Conservation (phyloP, 768 basidiomycete genomes). For the Leccinum longicurvipes region DNA sequence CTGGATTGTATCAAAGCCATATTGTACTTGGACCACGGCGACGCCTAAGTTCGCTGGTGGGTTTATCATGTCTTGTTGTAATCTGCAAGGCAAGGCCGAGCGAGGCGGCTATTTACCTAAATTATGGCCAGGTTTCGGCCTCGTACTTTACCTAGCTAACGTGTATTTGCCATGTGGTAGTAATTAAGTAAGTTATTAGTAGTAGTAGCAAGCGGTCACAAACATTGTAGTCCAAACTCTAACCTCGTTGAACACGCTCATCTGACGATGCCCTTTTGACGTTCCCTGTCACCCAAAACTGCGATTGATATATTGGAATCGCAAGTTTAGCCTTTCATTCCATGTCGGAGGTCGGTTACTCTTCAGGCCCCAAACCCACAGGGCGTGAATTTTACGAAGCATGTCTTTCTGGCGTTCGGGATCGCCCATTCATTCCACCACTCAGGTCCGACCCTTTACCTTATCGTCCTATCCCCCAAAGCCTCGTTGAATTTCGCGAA, state of each 20-base stretch:
- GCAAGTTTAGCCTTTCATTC: constrained; percentile 19
- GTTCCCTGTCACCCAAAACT: constrained; percentile 5
- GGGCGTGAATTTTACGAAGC: constrained; percentile 53
- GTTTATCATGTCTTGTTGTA: constrained; percentile 7
- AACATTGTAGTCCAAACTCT: constrained; percentile 22
- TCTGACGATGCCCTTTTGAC: constrained; percentile 30
- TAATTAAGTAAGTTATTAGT: constrained; percentile 11
- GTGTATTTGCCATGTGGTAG: constrained; percentile 19
- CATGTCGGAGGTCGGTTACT: constrained; percentile 26
- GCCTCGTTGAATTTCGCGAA: constrained; percentile 60
- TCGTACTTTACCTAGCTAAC: constrained; percentile 9
- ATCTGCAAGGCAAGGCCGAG: constrained; percentile 8
- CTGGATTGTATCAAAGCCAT: constrained; percentile 20
- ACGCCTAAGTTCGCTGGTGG: constrained; percentile 4
- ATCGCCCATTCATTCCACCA: constrained; percentile 55
- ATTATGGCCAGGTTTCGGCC: constrained; percentile 16
- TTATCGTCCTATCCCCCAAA: constrained; percentile 41
- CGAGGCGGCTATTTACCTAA: constrained; percentile 28
- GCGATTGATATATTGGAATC: constrained; percentile 15
- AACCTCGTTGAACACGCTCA: constrained; percentile 19
- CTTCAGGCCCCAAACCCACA: constrained; percentile 30
- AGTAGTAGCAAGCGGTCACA: constrained; percentile 29
- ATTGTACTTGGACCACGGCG: constrained; percentile 18
- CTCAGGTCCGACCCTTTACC: constrained; percentile 52
- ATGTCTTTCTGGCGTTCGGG: constrained; percentile 48